phyloP scores from a whole-genome alignment of 768 basidiomycete genomes.

The Tylopilus sp. region DNA sequence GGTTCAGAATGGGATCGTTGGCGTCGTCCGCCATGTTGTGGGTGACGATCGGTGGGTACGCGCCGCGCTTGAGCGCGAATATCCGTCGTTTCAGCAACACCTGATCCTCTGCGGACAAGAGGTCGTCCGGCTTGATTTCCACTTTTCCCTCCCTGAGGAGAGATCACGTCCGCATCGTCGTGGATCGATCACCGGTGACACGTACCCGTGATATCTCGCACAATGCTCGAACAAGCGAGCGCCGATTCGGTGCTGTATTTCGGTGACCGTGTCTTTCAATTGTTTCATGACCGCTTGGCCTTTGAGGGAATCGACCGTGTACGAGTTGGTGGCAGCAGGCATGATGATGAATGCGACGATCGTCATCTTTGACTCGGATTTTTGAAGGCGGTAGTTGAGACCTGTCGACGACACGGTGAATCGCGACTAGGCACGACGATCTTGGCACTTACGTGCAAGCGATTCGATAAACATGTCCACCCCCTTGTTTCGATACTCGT shows the following conservation, averaged over 20 bases:
- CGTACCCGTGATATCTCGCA: conserved; percentile 85
- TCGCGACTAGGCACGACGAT: neutral
- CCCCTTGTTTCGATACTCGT: conserved; percentile 99
- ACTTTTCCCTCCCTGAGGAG: conserved; percentile 63
- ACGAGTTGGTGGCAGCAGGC: conserved; percentile 94
- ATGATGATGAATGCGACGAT: conserved; percentile 99
- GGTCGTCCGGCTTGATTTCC: conserved; percentile 66
- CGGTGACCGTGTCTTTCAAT: conserved; percentile 90
- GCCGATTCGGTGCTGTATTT: conserved; percentile 92
- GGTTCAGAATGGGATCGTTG: conserved; percentile 90
- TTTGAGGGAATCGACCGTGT: conserved; percentile 96
- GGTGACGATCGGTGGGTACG: conserved; percentile 93
- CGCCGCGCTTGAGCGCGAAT: conserved; percentile 92
- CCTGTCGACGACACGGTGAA: conserved; percentile 22
- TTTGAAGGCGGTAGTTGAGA: conserved; percentile 62
- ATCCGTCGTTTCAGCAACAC: conserved; percentile 93
- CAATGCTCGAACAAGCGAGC: conserved; percentile 92
- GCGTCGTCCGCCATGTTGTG: conserved; percentile 98
- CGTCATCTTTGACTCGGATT: conserved; percentile 67
- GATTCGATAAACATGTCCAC: conserved; percentile 99
- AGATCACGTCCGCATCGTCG: neutral
- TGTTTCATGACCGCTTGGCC: conserved; percentile 98
- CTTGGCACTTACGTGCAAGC: conserved; percentile 67
- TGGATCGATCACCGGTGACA: conserved; percentile 4
- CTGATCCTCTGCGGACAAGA: conserved; percentile 90